These are phyloP conservation scores for Aspergillus egyptiacus DNA, from an alignment of 495 filamentous ascomycete species.

Conservation along the genomic window DNA sequence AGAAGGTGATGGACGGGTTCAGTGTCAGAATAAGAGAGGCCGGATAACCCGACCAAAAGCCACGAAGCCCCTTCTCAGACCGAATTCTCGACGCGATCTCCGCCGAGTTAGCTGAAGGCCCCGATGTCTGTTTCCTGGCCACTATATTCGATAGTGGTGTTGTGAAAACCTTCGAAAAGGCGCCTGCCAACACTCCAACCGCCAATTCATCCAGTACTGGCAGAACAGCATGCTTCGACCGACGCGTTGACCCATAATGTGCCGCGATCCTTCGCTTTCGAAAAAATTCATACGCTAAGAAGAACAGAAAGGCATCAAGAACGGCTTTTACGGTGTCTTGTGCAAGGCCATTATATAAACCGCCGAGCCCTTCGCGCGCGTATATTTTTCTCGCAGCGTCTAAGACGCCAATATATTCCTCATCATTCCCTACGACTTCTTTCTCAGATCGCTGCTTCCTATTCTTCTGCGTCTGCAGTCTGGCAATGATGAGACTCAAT, in stretches of 20 bases:
- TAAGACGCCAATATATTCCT: constrained; percentile 53
- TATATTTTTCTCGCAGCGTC: constrained; percentile 74
- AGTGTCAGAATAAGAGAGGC: constrained; percentile 74
- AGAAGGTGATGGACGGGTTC: constrained; percentile 83
- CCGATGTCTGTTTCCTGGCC: constrained; percentile 69
- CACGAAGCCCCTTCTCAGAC: constrained; percentile 63
- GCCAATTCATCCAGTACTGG: constrained; percentile 66
- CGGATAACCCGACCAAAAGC: constrained; percentile 90
- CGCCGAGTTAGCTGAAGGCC: constrained; percentile 41
- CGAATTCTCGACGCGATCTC: constrained; percentile 61
- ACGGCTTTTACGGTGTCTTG: constrained; percentile 70
- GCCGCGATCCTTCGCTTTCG: constrained; percentile 54
- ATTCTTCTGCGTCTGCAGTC: constrained; percentile 75
- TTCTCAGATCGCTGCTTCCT: constrained; percentile 19
- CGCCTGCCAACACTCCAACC: constrained; percentile 71
- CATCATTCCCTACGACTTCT: neutral
- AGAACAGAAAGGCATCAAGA: constrained; percentile 77
- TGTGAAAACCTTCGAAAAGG: constrained; percentile 70
- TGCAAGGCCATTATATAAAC: constrained; percentile 69
- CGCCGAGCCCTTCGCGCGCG: constrained; percentile 56
- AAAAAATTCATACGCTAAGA: constrained; percentile 70
- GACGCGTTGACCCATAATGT: constrained; percentile 25
- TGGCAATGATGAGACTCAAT: constrained; percentile 75
- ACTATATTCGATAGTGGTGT: constrained; percentile 82
- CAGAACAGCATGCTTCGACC: constrained; percentile 44